These are phyloP conservation scores for Pyrenochaeta sp. DNA, from an alignment of 2,329 filamentous ascomycete genomes.

Conservation along the genomic window DNA sequence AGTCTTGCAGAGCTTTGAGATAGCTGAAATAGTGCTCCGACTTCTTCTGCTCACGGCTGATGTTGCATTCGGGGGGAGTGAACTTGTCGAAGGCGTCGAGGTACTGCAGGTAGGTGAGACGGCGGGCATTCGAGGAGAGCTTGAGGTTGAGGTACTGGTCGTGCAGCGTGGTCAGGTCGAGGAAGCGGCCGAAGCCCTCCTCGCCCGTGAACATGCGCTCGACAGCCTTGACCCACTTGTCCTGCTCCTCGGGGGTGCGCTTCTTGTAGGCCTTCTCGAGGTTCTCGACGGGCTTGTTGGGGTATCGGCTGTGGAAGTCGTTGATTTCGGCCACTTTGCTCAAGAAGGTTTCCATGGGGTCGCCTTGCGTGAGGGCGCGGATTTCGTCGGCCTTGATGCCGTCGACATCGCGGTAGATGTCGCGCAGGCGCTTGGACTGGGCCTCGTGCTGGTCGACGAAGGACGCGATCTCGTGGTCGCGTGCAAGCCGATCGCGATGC, in stretches of 20 bases:
- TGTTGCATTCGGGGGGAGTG: constrained; percentile 71
- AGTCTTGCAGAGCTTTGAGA: constrained; percentile 77
- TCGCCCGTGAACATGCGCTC: constrained; percentile 96
- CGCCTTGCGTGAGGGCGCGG: constrained; percentile 81
- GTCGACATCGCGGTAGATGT: constrained; percentile 83
- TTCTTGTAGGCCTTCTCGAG: constrained; percentile 90
- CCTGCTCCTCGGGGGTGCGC: constrained; percentile 68
- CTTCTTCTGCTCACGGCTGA: constrained; percentile 84
- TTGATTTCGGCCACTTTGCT: constrained; percentile 82
- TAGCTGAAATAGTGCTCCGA: constrained; percentile 94
- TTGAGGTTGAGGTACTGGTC: constrained; percentile 91
- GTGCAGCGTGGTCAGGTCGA: constrained; percentile 84
- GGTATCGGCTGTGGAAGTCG: constrained; percentile 87
- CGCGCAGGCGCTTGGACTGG: constrained; percentile 80
- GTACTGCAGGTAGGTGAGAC: constrained; percentile 90
- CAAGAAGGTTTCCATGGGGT: constrained; percentile 91
- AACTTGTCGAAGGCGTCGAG: constrained; percentile 92
- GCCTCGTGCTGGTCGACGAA: constrained; percentile 87
- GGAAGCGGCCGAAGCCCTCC: constrained; percentile 89
- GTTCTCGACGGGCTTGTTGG: constrained; percentile 94
- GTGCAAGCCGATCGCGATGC: constrained; percentile 80
- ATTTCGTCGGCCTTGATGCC: constrained; percentile 79
- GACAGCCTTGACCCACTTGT: constrained; percentile 70
- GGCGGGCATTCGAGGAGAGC: constrained; percentile 70
- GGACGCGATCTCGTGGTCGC: constrained; percentile 89